Evolutionary conservation across 805 yeast species (phyloP).

Genomic region (Candida methanosorbosa): DNA sequence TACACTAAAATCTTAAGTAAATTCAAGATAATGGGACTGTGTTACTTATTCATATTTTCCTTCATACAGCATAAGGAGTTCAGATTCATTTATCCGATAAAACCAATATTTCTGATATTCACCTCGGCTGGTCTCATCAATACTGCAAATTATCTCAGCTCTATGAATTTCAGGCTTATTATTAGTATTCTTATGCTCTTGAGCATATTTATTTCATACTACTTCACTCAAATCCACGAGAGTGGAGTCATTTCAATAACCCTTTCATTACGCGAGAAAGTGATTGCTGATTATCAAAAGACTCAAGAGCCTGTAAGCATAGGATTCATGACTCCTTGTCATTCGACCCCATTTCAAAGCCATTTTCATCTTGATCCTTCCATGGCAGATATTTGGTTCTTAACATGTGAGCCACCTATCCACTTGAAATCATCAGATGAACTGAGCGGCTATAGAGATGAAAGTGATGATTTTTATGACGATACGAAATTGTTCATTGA

Average conservation of each 20-base stretch:
- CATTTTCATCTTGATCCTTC: conserved; percentile 52
- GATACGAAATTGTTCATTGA: conserved; percentile 52
- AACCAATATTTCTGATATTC: conserved; percentile 59
- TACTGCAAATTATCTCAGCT: neutral
- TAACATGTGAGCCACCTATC: conserved; percentile 90
- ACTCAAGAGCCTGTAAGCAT: conserved; percentile 36
- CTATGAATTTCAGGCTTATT: conserved; percentile 4
- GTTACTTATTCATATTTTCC: conserved; percentile 53
- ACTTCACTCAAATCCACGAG: conserved; percentile 67
- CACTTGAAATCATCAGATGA: conserved; percentile 24
- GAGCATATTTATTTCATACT: conserved; percentile 10
- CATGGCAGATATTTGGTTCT: conserved; percentile 53
- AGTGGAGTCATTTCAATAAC: conserved; percentile 74
- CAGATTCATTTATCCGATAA: conserved; percentile 77
- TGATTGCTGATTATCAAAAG: conserved; percentile 6
- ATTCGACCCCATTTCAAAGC: conserved; percentile 93
- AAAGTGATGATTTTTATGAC: conserved; percentile 76
- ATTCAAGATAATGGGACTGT: conserved; percentile 17
- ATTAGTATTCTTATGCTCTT: conserved; percentile 3
- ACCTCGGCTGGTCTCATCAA: conserved; percentile 32
- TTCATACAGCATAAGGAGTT: conserved; percentile 79
- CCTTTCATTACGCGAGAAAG: conserved; percentile 33
- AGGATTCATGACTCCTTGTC: conserved; percentile 92
- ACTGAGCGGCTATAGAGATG: conserved; percentile 58
- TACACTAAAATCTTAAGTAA: conserved; percentile 6